phyloP scores from a whole-genome alignment of 305 asterid genomes.

The Fraxinus sp. region DNA sequence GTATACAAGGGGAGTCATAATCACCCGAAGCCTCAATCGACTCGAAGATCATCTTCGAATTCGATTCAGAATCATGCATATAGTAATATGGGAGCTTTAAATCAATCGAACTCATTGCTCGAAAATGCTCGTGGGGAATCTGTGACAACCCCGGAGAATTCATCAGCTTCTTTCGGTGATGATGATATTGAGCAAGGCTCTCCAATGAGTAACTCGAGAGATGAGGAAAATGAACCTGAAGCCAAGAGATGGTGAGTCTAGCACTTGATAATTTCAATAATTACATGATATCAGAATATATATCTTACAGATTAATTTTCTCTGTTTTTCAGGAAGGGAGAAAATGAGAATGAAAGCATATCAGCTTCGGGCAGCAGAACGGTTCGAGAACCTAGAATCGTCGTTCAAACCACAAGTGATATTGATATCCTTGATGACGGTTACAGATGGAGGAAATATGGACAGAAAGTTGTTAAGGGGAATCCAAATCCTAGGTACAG shows the following conservation, averaged over 20 bases:
- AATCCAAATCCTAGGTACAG: slow-evolving; percentile 83
- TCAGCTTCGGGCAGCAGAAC: slow-evolving; percentile 68
- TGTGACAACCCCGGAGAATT: slow-evolving; percentile 42
- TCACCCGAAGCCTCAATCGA: slow-evolving; percentile 80
- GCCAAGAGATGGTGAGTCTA: slow-evolving; percentile 76
- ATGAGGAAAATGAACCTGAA: slow-evolving; percentile 64
- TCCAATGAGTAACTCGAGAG: slow-evolving; percentile 62
- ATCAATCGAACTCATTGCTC: slow-evolving; percentile 32
- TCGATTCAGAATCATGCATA: slow-evolving; percentile 34
- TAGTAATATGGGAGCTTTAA: slow-evolving; percentile 27
- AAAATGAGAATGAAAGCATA: slow-evolving; percentile 54
- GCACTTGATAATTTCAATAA: background rate
- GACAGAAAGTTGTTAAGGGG: slow-evolving; percentile 93
- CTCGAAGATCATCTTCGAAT: slow-evolving; percentile 59
- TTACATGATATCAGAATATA: background rate
- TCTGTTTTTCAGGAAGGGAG: slow-evolving; percentile 63
- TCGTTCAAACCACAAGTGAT: slow-evolving; percentile 88
- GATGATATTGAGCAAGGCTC: slow-evolving; percentile 73
- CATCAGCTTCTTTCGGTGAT: slow-evolving; percentile 72
- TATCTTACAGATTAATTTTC: slow-evolving; percentile 3
- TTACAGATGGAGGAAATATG: slow-evolving; percentile 92
- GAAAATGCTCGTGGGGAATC: slow-evolving; percentile 37
- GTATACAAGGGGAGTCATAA: slow-evolving; percentile 87
- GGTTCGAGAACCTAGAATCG: slow-evolving; percentile 79
- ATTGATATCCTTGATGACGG: slow-evolving; percentile 96